Evolutionary conservation across 106 monocot species (phyloP).

Genomic region (Dendrobium huoshanense): DNA sequence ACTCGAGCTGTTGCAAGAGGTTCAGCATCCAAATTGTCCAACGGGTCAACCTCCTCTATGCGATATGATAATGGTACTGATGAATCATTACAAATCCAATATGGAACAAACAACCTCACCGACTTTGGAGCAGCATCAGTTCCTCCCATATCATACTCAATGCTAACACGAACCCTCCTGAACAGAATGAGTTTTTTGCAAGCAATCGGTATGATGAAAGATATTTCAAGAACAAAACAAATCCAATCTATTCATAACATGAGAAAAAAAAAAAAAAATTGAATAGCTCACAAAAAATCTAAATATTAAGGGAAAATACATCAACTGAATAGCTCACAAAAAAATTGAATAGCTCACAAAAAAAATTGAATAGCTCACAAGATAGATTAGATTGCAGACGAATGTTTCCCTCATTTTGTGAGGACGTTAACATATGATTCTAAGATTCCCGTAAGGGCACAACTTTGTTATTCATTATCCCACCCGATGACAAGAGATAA

Average conservation of each 20-base stretch:
- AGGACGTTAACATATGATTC: too few species aligned
- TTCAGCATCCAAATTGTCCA: conserved; percentile 55
- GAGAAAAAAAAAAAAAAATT: not conserved
- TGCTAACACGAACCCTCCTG: conserved; percentile 89
- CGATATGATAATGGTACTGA: conserved; percentile 55
- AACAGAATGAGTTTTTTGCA: not conserved
- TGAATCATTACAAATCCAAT: conserved; percentile 87
- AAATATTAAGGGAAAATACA: too few species aligned
- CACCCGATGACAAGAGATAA: too few species aligned
- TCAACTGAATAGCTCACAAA: not conserved
- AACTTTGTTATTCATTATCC: too few species aligned
- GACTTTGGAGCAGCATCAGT: conserved; percentile 75
- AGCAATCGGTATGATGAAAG: not conserved
- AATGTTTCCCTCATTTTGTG: too few species aligned
- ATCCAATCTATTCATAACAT: not conserved
- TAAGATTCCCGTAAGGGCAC: too few species aligned
- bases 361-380: too few species aligned
- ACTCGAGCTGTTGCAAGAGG: conserved; percentile 36
- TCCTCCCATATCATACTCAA: conserved; percentile 86
- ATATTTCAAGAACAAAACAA: not conserved
- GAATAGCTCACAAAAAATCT: too few species aligned
- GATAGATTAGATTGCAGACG: too few species aligned
- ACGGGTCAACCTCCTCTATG: conserved; percentile 70
- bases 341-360: not conserved
- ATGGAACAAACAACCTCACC: conserved; percentile 88